Evolutionary conservation across 768 basidiomycete genomes (phyloP).

Genomic region (Tricholoma saponaceum): DNA sequence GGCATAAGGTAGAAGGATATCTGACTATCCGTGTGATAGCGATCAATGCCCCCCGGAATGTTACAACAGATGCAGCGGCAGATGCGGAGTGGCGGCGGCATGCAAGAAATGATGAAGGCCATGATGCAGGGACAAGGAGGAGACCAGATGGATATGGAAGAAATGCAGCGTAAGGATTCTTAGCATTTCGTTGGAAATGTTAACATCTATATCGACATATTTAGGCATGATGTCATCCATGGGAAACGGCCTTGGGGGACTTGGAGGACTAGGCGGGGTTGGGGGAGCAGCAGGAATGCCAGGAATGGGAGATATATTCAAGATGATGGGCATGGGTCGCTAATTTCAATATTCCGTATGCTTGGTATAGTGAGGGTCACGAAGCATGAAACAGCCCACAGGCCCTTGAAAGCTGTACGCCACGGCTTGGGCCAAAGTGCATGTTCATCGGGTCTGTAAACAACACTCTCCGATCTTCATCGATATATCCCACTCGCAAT

Average conservation of each 20-base stretch:
- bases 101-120: conserved; percentile 97
- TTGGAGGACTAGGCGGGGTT: conserved; percentile 54
- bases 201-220: neutral
- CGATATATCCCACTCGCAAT: neutral
- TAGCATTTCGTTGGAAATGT: neutral
- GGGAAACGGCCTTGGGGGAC: conserved; percentile 64
- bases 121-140: conserved; percentile 96
- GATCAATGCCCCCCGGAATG: conserved; percentile 94
- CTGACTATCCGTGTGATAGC: conserved; percentile 36
- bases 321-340: conserved; percentile 85
- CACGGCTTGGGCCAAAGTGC: neutral
- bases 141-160: conserved; percentile 88
- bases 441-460: neutral
- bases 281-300: conserved; percentile 63
- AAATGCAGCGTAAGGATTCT: conserved; percentile 75
- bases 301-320: conserved; percentile 75
- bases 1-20: neutral
- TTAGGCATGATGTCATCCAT: conserved; percentile 86
- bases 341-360: neutral
- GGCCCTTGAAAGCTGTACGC: neutral
- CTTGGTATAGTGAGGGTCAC: neutral
- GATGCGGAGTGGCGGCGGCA: conserved; percentile 75
- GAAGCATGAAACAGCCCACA: neutral
- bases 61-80: conserved; percentile 89
- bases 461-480: neutral